Evolutionary conservation across 805 yeast genomes (phyloP).

Genomic region (Starmerella tilneyi): DNA sequence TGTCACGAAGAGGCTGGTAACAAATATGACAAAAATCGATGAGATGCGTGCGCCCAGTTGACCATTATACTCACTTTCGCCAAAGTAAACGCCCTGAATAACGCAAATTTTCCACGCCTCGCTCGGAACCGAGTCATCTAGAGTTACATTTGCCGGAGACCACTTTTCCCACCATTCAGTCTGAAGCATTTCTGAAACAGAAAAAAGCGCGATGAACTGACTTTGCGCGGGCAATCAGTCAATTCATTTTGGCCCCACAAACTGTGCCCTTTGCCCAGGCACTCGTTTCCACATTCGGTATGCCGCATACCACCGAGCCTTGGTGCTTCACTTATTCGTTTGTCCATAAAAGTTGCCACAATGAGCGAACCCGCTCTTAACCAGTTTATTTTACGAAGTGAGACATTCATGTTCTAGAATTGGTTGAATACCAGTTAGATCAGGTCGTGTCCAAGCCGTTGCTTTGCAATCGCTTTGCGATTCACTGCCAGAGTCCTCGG

Average conservation of each 20-base stretch:
- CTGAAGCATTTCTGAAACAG: background rate
- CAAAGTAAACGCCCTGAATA: conserved; percentile 35
- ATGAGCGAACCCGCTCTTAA: too few species aligned
- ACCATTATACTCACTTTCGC: conserved; percentile 38
- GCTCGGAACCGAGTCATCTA: conserved; percentile 27
- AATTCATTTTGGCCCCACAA: too few species aligned
- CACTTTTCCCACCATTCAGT: conserved; percentile 24
- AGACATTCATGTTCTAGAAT: too few species aligned
- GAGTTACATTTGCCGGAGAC: conserved; percentile 30
- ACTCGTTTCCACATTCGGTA: too few species aligned
- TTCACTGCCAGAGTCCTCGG: conserved; percentile 13
- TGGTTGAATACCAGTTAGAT: too few species aligned
- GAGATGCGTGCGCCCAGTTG: conserved; percentile 42
- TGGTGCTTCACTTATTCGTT: too few species aligned
- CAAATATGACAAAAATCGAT: conserved; percentile 49
- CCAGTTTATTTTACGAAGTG: too few species aligned
- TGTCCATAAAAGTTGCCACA: too few species aligned
- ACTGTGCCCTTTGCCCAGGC: too few species aligned
- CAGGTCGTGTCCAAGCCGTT: conserved; percentile 18
- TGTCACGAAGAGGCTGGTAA: conserved; percentile 38
- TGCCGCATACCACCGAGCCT: too few species aligned
- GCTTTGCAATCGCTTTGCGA: conserved; percentile 7
- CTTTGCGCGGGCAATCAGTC: too few species aligned
- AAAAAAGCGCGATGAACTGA: too few species aligned
- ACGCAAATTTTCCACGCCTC: conserved; percentile 38